Evolutionary conservation across 2,329 filamentous ascomycete genomes (phyloP), one percentile per base, ranked within the genome.

Genomic region (Aspergillus pseudotamarii): DNA sequence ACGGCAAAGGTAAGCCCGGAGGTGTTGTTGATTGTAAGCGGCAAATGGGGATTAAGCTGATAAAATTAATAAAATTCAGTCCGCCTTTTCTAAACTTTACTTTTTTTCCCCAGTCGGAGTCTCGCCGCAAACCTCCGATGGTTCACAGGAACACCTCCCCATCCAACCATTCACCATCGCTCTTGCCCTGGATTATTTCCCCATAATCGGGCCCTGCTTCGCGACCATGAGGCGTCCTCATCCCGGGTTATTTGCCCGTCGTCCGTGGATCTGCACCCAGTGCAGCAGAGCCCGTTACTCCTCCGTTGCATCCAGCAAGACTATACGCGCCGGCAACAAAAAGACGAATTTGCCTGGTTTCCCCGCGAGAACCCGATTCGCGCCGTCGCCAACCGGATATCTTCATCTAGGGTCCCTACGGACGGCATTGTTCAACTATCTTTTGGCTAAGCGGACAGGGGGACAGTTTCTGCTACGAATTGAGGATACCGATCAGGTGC

Each of bases 401-500:
- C 84, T 99, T 28, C 95, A 99, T 78, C 83, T 99, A 14, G 95
- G 95, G 4, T 97, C 94, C 0, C 79, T 99, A 41, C 86, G 95
- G 63, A 99, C 95, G 0, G 96, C 96, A 0, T 80, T 99, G n/a
- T 98, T 93, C 82, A 98, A 97, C 73, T 97, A 94, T 69, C 82
- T 99, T 5, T 84, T 96, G n/a, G 94, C 95, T 0, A 91, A 89
- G 72, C 88, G 90, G 3, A 97, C 95, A 0, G 89, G 91, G 5
- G 95, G 95, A 8, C 91, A 96, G 75, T 99, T 99, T 72, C 80
- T 99, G 12, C 81, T 99, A 57, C 88, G 95, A 11, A 89, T 99
- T 66, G 95, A 99, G 81, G 95, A 99, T 76, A 99, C 95, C 5
- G 95, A 98, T 79, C 91, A 92, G 84, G 91, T 93, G 79, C 69